phyloP scores from a whole-genome alignment of 768 basidiomycete species.

The Podaxis sp. region DNA sequence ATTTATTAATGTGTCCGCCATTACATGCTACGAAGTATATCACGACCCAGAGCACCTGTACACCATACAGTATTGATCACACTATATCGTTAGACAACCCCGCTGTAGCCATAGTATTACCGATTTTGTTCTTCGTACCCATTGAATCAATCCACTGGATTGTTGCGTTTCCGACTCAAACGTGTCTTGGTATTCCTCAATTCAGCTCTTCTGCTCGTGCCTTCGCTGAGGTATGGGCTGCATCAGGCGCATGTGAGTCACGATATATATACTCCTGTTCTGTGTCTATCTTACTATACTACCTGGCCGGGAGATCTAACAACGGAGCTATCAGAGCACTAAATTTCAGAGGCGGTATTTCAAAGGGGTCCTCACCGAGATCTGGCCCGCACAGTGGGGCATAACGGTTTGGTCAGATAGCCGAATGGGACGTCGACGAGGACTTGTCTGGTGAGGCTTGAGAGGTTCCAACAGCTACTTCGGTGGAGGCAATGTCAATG shows the following conservation, averaged over 20 bases:
- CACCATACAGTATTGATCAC: background rate
- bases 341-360: too few relatives aligned
- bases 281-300: too few relatives aligned
- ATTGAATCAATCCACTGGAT: background rate
- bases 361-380: too few relatives aligned
- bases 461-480: background rate
- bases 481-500: background rate
- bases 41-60: background rate
- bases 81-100: background rate
- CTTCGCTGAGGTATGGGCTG: too few relatives aligned
- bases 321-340: too few relatives aligned
- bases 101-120: conserved; percentile 2
- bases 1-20: background rate
- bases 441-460: background rate
- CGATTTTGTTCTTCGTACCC: background rate
- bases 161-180: background rate
- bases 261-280: too few relatives aligned
- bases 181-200: background rate
- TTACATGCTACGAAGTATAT: background rate
- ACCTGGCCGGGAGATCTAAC: too few relatives aligned
- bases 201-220: too few relatives aligned
- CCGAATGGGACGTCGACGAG: too few relatives aligned
- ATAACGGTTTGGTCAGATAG: too few relatives aligned
- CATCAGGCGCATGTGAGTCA: too few relatives aligned
- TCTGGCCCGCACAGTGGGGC: too few relatives aligned